A percentile compares a stretch with the other conserved stretches of the same genome.
Conservation (phyloP, 257 asterid genomes). For the Scutellaria baicalensis region DNA sequence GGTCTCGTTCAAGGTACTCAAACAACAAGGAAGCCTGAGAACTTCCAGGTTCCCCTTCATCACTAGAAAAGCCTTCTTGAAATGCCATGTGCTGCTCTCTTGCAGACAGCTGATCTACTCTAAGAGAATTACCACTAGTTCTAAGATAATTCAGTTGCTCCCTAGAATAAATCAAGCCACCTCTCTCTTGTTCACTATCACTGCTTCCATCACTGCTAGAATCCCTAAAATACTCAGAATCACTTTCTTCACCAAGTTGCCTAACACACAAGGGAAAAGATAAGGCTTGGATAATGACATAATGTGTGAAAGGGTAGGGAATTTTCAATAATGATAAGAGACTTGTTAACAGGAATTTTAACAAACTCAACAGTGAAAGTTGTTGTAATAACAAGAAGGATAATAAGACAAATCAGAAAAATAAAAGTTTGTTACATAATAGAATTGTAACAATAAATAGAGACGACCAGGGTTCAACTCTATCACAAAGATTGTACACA, state of each 20-base stretch:
- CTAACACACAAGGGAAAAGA: constrained; percentile 27
- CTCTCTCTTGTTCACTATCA: constrained; percentile 73
- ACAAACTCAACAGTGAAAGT: not conserved
- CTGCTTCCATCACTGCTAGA: constrained; percentile 93
- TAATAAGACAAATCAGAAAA: not conserved
- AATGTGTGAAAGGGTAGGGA: not conserved
- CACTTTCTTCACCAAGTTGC: constrained; percentile 84
- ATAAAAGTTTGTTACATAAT: not conserved
- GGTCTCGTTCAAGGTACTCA: constrained; percentile 69
- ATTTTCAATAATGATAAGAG: not conserved
- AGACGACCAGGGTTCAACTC: not conserved
- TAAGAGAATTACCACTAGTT: constrained; percentile 21
- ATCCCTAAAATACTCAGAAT: constrained; percentile 68
- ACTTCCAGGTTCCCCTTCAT: constrained; percentile 77
- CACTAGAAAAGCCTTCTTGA: constrained; percentile 84
- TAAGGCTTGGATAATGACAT: not conserved
- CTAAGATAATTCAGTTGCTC: constrained; percentile 29
- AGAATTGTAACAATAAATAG: not conserved
- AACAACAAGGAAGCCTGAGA: constrained; percentile 69
- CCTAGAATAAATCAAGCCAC: constrained; percentile 32
- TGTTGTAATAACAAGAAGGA: not conserved
- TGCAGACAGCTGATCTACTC: constrained; percentile 26
- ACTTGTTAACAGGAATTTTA: not conserved
- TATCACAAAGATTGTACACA: not conserved
- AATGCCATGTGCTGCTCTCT: constrained; percentile 41